phyloP scores from a whole-genome alignment of 139 green algal species.

The Micromonas commoda region DNA sequence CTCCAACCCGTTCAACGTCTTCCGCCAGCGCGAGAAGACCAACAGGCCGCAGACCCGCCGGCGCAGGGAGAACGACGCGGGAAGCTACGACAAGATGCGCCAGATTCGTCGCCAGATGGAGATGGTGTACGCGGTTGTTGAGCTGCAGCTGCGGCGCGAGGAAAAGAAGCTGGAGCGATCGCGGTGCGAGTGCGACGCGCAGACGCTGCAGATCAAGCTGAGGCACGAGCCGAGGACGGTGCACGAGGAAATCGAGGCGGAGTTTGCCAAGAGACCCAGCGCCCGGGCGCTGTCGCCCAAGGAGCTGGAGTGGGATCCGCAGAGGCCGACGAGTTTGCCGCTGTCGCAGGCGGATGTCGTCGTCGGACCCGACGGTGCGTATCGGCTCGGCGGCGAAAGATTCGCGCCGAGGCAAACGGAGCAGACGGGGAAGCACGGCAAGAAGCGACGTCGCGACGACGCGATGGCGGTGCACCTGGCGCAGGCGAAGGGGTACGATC shows the following conservation, averaged over 20 bases:
- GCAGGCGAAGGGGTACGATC: not conserved
- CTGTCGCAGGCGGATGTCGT: not conserved
- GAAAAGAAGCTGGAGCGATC: conserved; percentile 1
- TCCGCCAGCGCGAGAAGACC: conserved; percentile 80
- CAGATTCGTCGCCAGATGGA: not conserved
- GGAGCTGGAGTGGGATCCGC: not conserved
- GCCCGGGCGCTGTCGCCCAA: not conserved
- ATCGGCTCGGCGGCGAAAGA: not conserved
- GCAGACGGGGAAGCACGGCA: not conserved
- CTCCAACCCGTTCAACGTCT: conserved; percentile 89
- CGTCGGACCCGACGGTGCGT: not conserved
- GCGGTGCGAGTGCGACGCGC: not conserved
- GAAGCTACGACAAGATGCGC: conserved; percentile 15
- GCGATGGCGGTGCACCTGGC: not conserved
- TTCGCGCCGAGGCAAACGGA: not conserved
- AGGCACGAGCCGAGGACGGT: conserved; percentile 15
- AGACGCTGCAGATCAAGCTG: conserved; percentile 17
- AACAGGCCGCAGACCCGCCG: conserved; percentile 83
- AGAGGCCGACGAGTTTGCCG: not conserved
- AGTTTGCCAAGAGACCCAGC: conserved; percentile 3
- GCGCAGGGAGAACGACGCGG: conserved; percentile 21
- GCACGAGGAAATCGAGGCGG: conserved; percentile 12
- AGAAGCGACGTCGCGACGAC: conserved; percentile 9
- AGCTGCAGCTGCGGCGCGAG: conserved; percentile 11
- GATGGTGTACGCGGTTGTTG: not conserved